Evolutionary conservation across 805 yeast species (phyloP), one percentile per base, ranked within the genome.

Genomic region (Starmerella etchellsii): DNA sequence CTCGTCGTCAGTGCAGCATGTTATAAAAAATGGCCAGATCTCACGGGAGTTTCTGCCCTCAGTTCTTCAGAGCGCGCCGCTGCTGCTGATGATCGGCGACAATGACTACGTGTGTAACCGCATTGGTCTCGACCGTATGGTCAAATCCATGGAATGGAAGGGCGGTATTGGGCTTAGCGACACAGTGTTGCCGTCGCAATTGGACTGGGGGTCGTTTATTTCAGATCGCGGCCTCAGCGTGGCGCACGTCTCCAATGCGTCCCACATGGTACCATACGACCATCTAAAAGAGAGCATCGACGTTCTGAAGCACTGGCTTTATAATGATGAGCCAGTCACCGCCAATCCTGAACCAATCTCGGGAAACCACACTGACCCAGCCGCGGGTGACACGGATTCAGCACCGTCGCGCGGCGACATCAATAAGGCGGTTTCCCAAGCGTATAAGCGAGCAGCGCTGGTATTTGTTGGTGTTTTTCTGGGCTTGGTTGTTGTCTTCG

Each of bases 231-330:
- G 83, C 54, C 64, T 88, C 53, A 79, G 95, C 0, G 80, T 79
- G 56, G 74, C 81, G 25, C 73, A 74, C 42, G 73, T 88, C 2
- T 72, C 62, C 56, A 73, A 82, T 51, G 74, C 94, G 0, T 79
- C 94, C 3, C 97, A 91, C 56, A 88, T 91, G 97, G 91, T 85
- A 21, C 94, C 97, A 1, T 78, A 72, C 49, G 96, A 87, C 57
- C 62, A 46, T 16, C 36, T 40, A 10, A 18, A 25, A 14, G 19
- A 27, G 19, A 45, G 47, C 15, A 29, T 6, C n/a, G 5, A 13
- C n/a, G 37, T 34, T 4, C 6, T 34, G n/a, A 14, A 21, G 19
- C 15, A 16, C 8, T 34, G 37, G 37, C 16, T 34, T 8, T 18
- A 11, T n/a, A 31, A 37, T n/a, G 10, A 7, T 15, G 32, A 9